Base-by-base conservation (phyloP, 2,329 filamentous ascomycete genomes). In the Diaporthe ampelina region DNA sequence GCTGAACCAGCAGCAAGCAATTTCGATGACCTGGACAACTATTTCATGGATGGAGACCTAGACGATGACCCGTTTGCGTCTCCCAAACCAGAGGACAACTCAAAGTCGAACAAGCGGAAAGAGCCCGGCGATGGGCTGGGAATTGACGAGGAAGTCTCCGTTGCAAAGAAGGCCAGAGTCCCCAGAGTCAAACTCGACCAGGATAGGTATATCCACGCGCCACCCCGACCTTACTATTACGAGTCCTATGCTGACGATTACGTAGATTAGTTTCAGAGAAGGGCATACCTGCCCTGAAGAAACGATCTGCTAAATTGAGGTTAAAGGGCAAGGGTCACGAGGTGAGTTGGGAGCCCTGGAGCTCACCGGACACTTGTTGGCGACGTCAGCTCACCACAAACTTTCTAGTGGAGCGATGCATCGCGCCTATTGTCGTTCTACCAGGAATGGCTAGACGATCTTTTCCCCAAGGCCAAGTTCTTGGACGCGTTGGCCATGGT, bases 271-370 rank as follows among this genome's bases (percentile, higher is more conserved):
- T 98, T 1, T 97, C 95, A 4, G 89, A 92, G 26, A 89, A 91
- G 63, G 97, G 97, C 0, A 95, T 99, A 75, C 94, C 95, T 1
- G 95, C 93, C 79, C 86, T 99, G 70, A 91, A 94, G 56, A 90
- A 88, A 76, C 91, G 92, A 78, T 92, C 94, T 0, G 91, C 90
- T 70, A 88, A 91, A 40, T 85, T 98, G 26, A 94, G 91, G 77
- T 91, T 98, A 78, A 97, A 96, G 81, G 97, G 97, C 67, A 98
- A 97, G 83, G 96, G 95, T 0, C 94, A 98, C 81, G 97, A 99
- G 86, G 94, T 95, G 80, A 24, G 76, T 24, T 32, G 80, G 65
- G 73, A n/a, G 29, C 52, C 15, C 15, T 80, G 61, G 73, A 21
- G 35, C 48, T 24, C 15, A 32, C 4, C 19, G 17, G n/a, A 19